Percentiles rank a stretch among this genome's conserved stretches.
These are phyloP conservation scores for Musa balbisiana DNA, from an alignment of 202 grass and related monocot genomes.

Conservation along the genomic window DNA sequence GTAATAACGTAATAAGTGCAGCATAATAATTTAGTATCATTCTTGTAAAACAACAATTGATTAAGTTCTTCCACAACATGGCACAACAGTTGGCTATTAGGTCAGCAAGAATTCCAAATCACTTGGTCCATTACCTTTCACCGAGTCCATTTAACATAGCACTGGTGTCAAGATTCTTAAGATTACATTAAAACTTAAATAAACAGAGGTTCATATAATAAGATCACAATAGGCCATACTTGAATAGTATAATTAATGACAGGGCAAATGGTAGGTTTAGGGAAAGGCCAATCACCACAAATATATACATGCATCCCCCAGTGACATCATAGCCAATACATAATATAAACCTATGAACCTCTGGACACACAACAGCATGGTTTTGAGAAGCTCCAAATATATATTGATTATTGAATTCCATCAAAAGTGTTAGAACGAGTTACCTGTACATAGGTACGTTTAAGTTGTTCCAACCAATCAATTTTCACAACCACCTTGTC, in stretches of 20 bases:
- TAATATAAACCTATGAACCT: background rate
- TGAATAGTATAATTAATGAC: no score
- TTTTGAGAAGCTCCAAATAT: background rate
- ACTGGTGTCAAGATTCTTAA: background rate
- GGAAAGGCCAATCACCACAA: background rate
- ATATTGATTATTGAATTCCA: background rate
- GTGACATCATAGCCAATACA: background rate
- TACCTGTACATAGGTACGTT: slow-evolving; percentile 70
- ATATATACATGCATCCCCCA: background rate
- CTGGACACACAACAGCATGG: background rate
- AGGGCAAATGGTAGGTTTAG: no score
- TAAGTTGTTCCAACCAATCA: slow-evolving; percentile 93
- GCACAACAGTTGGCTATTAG: background rate
- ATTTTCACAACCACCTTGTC: slow-evolving; percentile 79
- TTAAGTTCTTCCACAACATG: no score
- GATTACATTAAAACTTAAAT: background rate
- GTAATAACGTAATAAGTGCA: no score
- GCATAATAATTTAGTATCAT: no score
- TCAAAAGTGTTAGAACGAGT: background rate
- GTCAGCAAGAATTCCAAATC: background rate
- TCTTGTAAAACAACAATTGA: no score
- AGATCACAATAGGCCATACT: no score
- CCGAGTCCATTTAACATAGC: background rate
- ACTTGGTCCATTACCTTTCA: no score
- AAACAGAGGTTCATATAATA: background rate